Base-by-base conservation (phyloP, 108 stramenopile species). In the Fragilaria radians region DNA sequence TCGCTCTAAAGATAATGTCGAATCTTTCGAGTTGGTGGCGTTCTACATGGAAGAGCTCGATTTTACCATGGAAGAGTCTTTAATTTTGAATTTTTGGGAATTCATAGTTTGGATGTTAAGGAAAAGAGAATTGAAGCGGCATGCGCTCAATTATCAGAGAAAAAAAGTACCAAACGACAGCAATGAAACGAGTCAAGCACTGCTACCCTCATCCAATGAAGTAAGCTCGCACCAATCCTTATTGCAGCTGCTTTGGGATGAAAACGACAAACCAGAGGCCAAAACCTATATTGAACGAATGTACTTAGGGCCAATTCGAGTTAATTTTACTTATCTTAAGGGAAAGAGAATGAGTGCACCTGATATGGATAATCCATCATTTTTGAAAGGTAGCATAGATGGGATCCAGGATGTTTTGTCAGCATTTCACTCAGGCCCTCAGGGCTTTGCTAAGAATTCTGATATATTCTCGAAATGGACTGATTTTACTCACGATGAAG, bases 251-350 rank as follows among this genome's bases (percentile, higher is more conserved):
- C 22, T 23, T 51, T 42, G 36, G 36, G n/a, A n/a, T n/a, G 36
- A 42, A 42, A 19, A 22, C 21, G 22, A 51, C 19, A n/a, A 54
- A 11, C 11, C 25, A 53, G 58, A 53, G 49, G 66, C 63, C 49
- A 80, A 78, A 62, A 63, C 87, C 4, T 93, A 93, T 63, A 74
- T 93, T n/a, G 70, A 79, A 27, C 70, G 88, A 46, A 61, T 93
- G 0, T 74, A 77, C 19, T 72, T 93, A 28, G 88, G 88, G 4
- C 65, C 72, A 50, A 68, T 89, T 2, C 85, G 85, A 59, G 52
- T 93, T 23, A 87, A 89, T 65, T 55, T 89, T 18, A 77, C 81
- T 9, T 93, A 93, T 65, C 71, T 89, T 28, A 93, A 93, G 61
- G 81, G 85, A 19, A 78, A 60, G 42, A 67, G 73, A 32, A 57